Percentiles rank a stretch among this genome's conserved stretches.
These are phyloP conservation scores for Penicillium chermesinum DNA, from an alignment of 495 filamentous ascomycete genomes.

Conservation along the genomic window DNA sequence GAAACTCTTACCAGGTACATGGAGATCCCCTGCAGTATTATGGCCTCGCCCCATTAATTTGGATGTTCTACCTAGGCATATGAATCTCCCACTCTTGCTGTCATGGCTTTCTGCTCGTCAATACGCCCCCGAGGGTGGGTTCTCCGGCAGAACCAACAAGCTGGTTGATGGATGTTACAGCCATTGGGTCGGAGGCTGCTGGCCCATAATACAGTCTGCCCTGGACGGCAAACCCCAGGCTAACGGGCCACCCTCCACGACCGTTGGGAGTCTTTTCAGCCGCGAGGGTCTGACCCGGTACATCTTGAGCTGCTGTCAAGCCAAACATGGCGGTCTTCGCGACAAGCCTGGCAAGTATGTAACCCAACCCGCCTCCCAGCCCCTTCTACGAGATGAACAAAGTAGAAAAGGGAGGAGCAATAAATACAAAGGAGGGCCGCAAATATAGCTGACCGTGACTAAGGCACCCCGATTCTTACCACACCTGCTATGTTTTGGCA, in stretches of 20 bases:
- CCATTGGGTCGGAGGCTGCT: conserved; percentile 95
- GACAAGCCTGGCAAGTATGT: conserved; percentile 92
- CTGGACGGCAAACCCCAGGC: conserved; percentile 46
- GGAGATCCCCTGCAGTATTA: not conserved
- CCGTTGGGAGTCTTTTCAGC: conserved; percentile 60
- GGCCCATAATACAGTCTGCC: conserved; percentile 82
- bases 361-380: too few species aligned
- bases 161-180: conserved; percentile 97
- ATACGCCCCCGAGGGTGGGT: conserved; percentile 86
- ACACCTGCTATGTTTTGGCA: conserved; percentile 83
- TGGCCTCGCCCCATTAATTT: conserved; percentile 3
- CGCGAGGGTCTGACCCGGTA: conserved; percentile 81
- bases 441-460: conserved; percentile 12
- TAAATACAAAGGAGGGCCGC: not conserved
- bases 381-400: too few species aligned
- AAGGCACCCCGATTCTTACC: conserved; percentile 80
- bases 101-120: conserved; percentile 87
- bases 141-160: conserved; percentile 94
- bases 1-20: conserved; percentile 61
- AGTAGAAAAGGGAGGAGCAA: too few species aligned
- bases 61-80: conserved; percentile 48
- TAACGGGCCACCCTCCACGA: conserved; percentile 12
- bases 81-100: conserved; percentile 71
- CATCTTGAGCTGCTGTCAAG: conserved; percentile 83
- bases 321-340: conserved; percentile 71